phyloP scores from a whole-genome alignment of 257 asterid species.

The Capsicum pubescens region DNA sequence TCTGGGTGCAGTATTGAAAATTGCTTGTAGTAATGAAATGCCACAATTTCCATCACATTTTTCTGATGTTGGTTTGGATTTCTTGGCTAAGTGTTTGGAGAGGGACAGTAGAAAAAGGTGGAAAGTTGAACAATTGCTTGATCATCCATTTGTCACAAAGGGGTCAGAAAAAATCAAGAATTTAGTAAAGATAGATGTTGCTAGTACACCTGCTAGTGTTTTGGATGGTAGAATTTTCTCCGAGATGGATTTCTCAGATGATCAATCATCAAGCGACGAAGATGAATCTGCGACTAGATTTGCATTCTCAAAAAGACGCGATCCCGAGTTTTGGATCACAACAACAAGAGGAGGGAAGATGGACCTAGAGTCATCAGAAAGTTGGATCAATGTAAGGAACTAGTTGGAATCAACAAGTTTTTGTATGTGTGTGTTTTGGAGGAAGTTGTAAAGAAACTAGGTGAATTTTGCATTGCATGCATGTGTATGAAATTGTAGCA shows the following conservation, averaged over 20 bases:
- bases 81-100: constrained; percentile 52
- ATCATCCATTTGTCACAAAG: constrained; percentile 50
- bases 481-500: not conserved
- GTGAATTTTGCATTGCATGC: not conserved
- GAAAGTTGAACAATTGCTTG: constrained; percentile 47
- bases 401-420: not conserved
- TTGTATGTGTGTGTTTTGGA: not conserved
- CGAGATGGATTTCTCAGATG: constrained; percentile 36
- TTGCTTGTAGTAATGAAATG: constrained; percentile 46
- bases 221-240: constrained; percentile 38
- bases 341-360: not conserved
- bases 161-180: not conserved
- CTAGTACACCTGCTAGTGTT: constrained; percentile 58
- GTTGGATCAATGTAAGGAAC: constrained; percentile 61
- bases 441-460: constrained; percentile 8
- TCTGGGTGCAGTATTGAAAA: constrained; percentile 46
- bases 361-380: constrained; percentile 41
- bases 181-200: not conserved
- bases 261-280: constrained; percentile 22
- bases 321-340: not conserved
- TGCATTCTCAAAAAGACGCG: constrained; percentile 35
- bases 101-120: constrained; percentile 52
- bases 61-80: constrained; percentile 55
- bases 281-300: constrained; percentile 18
- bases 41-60: constrained; percentile 54